phyloP scores from a whole-genome alignment of 192 early-diverging fungal genomes.

The Gigaspora rosea region DNA sequence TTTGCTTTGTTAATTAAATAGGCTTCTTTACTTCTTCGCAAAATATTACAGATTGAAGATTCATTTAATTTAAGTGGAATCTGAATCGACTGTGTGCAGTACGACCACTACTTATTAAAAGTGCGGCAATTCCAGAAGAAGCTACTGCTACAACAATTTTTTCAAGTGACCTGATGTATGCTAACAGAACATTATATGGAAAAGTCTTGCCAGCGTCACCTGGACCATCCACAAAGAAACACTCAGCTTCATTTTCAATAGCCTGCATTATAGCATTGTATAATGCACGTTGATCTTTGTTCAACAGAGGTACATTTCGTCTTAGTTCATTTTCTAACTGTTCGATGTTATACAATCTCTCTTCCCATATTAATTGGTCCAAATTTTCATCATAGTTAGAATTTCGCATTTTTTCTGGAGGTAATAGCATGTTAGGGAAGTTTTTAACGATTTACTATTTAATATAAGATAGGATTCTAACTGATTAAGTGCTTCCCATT shows the following conservation, averaged over 20 bases:
- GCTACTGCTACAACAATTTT: conserved; percentile 38
- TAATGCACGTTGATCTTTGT: neutral
- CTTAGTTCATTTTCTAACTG: neutral
- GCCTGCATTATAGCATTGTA: conserved; percentile 3
- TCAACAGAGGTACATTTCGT: neutral
- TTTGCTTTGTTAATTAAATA: conserved; percentile 11
- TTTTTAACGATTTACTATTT: conserved; percentile 16
- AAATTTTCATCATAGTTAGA: neutral
- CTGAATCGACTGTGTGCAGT: conserved; percentile 42
- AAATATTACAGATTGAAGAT: conserved; percentile 29
- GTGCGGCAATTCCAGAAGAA: conserved; percentile 38
- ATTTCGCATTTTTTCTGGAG: neutral
- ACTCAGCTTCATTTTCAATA: neutral
- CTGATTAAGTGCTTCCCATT: conserved; percentile 3
- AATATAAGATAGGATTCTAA: neutral
- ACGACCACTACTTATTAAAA: conserved; percentile 34
- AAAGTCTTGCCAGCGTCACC: conserved; percentile 34
- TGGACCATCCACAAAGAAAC: conserved; percentile 38
- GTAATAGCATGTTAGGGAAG: conserved; percentile 25
- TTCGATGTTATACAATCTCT: neutral
- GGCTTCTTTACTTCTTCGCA: neutral
- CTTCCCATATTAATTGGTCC: neutral
- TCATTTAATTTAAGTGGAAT: conserved; percentile 32
- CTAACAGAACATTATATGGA: conserved; percentile 19
- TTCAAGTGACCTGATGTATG: conserved; percentile 6